Base-by-base conservation (phyloP, 2,329 filamentous ascomycete species). In the Colletotrichum acutatum region DNA sequence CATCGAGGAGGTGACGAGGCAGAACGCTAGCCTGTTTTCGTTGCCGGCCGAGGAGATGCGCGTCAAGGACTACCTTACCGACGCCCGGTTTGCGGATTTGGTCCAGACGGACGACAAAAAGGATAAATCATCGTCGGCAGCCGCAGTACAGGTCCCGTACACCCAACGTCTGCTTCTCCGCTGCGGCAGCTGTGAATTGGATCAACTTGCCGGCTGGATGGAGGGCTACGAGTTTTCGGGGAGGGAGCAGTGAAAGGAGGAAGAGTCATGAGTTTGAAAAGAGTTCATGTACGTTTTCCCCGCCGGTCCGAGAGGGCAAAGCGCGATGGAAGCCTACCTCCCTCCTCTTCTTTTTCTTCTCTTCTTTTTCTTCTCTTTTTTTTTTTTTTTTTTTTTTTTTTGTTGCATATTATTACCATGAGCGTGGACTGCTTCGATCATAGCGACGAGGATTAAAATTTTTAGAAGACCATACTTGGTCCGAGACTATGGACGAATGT, bases 41-140 rank as follows among this genome's bases (percentile, higher is more conserved):
- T 30, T 72, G n/a, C 70, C 70, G 46, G 66, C 70, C 5, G 70
- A 72, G 22, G 70, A 72, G 60, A 72, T 72, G 70, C 70, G 70
- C 22, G 66, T 72, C n/a, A 70, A 53, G 22, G 70, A 72, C 26
- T 72, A 66, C 9, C 22, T 30, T 9, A 46, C 28, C 32, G 70
- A 72, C 28, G 24, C 42, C 14, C 66, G 70, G 16, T 70, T 72
- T 19, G 53, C 66, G 0, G 66, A 70, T 34, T 24, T 72, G 32
- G 19, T 53, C 9, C 9, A 22, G 0, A 4, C 57, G 1, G 30
- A 24, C 42, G 19, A 11, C 3, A 49, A 49, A 19, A n/a, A n/a
- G 19, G 19, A 49, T n/a, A 49, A 6, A 26, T 9, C 58, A 16
- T 34, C 60, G 6, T 49, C 37, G 54, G 6, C 9, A 12, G 32